Base-by-base conservation (phyloP, 2,329 filamentous ascomycete genomes). In the Talaromyces albobiverticillius region DNA sequence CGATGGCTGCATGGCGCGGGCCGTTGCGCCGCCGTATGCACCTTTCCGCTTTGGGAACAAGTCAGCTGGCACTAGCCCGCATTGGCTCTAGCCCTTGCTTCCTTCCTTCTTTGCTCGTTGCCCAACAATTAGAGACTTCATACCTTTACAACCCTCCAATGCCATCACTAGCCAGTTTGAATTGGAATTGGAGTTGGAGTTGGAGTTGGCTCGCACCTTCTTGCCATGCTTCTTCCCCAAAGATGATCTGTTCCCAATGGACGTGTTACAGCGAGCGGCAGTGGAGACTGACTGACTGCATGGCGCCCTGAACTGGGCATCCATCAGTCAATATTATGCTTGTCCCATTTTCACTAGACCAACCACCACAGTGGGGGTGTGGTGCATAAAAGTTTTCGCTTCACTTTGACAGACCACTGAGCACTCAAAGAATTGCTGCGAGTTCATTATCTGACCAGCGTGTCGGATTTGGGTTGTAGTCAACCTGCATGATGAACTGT, bases 381-480 rank as follows among this genome's bases (percentile, higher is more conserved):
- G 25, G 16, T 53, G 51, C 50, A 52, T 46, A 51, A 54, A 22
- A 18, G 40, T 50, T 34, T n/a, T 54, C 55, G 57, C 57, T 57
- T 59, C 57, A 59, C 51, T 57, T 59, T 57, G 48, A 52, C 50
- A 46, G 29, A 23, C 38, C 38, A 25, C 38, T 53, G 46, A 48
- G n/a, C 46, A 50, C 25, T 32, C 46, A 51, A 29, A 32, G 23
- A 25, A n/a, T 42, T 16, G n/a, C 29, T 51, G 53, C 46, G 34
- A 43, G 53, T 45, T 32, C 46, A 38, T 41, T 53, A 51, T 52
- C 34, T 34, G 56, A 55, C 53, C 53, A 57, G 47, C 25, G 45
- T 49, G 40, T 42, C 32, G 54, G 50, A 53, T 43, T 50, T 55
- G 46, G 38, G 32, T 47, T 34, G 16, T 55, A 45, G 45, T 38